Evolutionary conservation across 1,284 basidiomycete genomes (phyloP).

Genomic region (Cutaneotrichosporon cutaneum): DNA sequence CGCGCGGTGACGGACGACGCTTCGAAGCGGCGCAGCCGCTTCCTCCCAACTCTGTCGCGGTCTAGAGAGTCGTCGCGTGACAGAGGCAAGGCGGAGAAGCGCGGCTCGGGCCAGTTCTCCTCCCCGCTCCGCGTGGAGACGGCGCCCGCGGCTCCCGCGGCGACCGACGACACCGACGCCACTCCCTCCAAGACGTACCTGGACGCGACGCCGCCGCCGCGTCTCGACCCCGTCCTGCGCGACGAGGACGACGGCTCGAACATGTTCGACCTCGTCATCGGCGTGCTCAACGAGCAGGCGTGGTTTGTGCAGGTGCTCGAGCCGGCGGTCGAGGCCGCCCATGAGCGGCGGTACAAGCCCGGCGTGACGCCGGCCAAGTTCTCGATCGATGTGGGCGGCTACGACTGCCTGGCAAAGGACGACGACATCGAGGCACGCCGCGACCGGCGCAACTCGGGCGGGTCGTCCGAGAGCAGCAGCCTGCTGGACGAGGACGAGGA

Average conservation of each 20-base stretch:
- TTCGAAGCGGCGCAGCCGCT: neutral
- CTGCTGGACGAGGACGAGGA: conserved; percentile 20
- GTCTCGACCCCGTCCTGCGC: neutral
- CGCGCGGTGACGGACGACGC: neutral
- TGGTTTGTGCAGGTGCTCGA: conserved; percentile 40
- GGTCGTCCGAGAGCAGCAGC: conserved; percentile 1
- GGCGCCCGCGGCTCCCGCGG: neutral
- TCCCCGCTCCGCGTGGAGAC: neutral
- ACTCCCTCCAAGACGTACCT: neutral
- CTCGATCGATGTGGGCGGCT: conserved; percentile 41
- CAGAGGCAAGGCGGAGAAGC: neutral
- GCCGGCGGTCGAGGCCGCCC: conserved; percentile 30
- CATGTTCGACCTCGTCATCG: conserved; percentile 43
- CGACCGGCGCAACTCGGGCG: neutral
- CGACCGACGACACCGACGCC: neutral
- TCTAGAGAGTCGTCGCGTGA: conserved; percentile 5
- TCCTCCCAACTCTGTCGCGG: neutral
- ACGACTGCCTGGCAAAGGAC: conserved; percentile 41
- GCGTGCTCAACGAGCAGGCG: conserved; percentile 45
- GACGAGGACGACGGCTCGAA: neutral
- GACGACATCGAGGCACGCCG: conserved; percentile 33
- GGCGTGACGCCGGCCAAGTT: conserved; percentile 32
- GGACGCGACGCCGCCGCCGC: neutral
- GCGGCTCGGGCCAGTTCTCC: neutral
- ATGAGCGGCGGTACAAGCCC: conserved; percentile 30